Conservation (phyloP, 306 rosid genomes). For the Argentina anserina region DNA sequence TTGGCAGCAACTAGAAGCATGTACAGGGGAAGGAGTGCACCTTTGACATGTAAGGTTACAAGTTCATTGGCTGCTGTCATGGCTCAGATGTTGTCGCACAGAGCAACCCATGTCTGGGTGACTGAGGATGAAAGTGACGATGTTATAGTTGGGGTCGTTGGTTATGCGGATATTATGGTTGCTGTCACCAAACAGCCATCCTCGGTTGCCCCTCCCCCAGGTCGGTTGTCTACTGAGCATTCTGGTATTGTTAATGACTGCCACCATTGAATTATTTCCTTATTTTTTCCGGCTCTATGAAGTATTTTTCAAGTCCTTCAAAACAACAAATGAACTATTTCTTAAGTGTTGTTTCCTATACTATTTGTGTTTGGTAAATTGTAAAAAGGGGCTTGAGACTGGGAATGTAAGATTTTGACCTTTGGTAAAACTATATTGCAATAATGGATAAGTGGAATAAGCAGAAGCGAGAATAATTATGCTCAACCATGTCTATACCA, state of each 20-base stretch:
- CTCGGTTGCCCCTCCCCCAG: conserved; percentile 27
- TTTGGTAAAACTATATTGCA: conserved; percentile 1
- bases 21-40: conserved; percentile 92
- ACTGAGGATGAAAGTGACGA: conserved; percentile 72
- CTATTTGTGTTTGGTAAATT: not conserved
- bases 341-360: not conserved
- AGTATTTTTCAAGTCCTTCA: not conserved
- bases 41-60: conserved; percentile 77
- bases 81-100: conserved; percentile 98
- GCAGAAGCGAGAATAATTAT: not conserved
- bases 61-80: conserved; percentile 96
- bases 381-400: not conserved
- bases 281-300: not conserved
- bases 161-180: conserved; percentile 72
- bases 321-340: not conserved
- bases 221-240: conserved; percentile 47
- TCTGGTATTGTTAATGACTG: conserved; percentile 38
- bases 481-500: not conserved
- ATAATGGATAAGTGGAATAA: conserved; percentile 3
- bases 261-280: conserved; percentile 33
- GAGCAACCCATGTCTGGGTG: conserved; percentile 95
- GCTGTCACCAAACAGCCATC: conserved; percentile 81
- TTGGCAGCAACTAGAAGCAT: conserved; percentile 72
- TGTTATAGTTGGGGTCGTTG: conserved; percentile 77
- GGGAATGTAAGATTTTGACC: not conserved